These are phyloP conservation scores for thale cress (Arabidopsis thaliana) DNA, from an alignment of 345 rosid genomes.

Conservation along the genomic window DNA sequence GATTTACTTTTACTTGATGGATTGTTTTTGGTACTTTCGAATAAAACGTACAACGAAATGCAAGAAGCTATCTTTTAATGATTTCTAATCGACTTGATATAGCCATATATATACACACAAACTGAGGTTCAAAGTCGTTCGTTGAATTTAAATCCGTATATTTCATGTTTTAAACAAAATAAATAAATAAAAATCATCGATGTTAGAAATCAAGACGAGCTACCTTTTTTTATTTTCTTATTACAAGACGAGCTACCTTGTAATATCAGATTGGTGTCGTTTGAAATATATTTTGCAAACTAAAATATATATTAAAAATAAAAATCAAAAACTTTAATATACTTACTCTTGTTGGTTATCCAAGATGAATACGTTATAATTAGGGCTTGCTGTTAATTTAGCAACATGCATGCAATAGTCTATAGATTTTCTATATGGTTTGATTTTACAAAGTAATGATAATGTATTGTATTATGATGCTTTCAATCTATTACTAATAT, in stretches of 20 bases:
- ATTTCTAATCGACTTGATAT: neutral
- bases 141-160: too few species aligned
- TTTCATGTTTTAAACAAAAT: neutral
- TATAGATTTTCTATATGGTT: neutral
- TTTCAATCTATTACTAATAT: neutral
- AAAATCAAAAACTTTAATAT: neutral
- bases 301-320: neutral
- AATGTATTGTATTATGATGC: neutral
- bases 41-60: neutral
- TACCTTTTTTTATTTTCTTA: neutral
- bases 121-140: too few species aligned
- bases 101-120: neutral
- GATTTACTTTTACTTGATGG: neutral
- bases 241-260: neutral
- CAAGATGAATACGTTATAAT: neutral
- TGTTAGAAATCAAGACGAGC: neutral
- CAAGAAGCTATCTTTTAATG: neutral
- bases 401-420: slow-evolving; percentile 1
- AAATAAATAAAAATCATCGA: neutral
- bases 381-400: neutral
- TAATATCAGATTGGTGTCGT: neutral
- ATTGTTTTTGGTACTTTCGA: neutral
- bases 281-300: neutral
- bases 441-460: neutral
- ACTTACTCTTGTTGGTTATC: neutral